Conservation (phyloP, 331 rosid genomes). For the Prunus yedoensis region DNA sequence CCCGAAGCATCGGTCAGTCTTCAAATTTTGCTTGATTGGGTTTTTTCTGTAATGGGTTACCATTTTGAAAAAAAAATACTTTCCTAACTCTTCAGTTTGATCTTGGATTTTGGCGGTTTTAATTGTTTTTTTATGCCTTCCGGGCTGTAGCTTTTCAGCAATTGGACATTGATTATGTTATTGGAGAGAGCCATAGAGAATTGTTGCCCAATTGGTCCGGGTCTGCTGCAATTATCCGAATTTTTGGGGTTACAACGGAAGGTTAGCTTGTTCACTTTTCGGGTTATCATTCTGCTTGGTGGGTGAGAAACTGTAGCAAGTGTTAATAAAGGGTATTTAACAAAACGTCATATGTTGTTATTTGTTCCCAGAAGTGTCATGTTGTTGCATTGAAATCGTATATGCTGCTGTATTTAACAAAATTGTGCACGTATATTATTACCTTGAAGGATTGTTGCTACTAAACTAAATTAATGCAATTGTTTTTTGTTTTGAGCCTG, state of each 20-base stretch:
- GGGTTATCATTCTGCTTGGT: background rate
- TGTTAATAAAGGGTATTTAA: background rate
- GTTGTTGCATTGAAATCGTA: background rate
- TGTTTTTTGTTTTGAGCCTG: constrained; percentile 1
- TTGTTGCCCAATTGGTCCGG: constrained; percentile 72
- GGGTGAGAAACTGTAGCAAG: no score
- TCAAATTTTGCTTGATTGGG: background rate
- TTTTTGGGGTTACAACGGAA: constrained; percentile 89
- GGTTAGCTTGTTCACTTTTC: constrained; percentile 44
- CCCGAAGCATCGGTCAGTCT: constrained; percentile 63
- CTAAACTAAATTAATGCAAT: background rate
- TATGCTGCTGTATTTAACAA: background rate
- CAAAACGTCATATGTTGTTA: background rate
- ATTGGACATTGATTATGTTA: constrained; percentile 86
- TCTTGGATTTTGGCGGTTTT: background rate
- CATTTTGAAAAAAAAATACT: background rate
- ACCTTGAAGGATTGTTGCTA: background rate
- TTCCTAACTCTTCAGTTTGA: no score
- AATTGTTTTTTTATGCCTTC: background rate
- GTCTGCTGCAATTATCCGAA: constrained; percentile 78
- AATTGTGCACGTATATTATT: background rate
- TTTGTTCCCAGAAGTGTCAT: background rate
- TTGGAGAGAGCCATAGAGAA: constrained; percentile 64
- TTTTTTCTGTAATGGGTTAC: constrained; percentile 12
- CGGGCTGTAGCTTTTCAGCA: constrained; percentile 72